Conservation (phyloP, 2,329 filamentous ascomycete genomes). For the Tothia fuscella region DNA sequence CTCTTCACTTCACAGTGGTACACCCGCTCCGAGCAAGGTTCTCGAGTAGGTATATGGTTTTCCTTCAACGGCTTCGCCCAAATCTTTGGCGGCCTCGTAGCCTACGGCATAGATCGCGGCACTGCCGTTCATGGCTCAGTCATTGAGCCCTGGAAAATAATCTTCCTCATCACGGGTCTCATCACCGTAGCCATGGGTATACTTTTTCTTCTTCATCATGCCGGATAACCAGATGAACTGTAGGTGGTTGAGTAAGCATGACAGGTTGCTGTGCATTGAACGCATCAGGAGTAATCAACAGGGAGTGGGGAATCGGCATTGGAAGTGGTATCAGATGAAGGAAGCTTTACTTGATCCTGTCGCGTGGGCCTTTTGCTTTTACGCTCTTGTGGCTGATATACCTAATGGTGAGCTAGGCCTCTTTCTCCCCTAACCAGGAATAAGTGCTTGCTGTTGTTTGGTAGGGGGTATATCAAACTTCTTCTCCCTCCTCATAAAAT, state of each 20-base stretch:
- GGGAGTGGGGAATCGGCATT: constrained; percentile 58
- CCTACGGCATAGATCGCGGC: constrained; percentile 51
- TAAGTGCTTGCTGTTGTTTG: background rate
- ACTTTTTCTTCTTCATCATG: constrained; percentile 33
- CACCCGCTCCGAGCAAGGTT: constrained; percentile 55
- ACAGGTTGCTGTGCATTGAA: constrained; percentile 57
- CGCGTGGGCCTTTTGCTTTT: constrained; percentile 49
- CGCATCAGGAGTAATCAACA: constrained; percentile 64
- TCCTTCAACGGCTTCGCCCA: constrained; percentile 52
- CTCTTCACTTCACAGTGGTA: constrained; percentile 63
- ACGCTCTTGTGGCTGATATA: constrained; percentile 44
- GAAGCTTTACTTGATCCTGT: constrained; percentile 47
- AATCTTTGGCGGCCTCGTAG: constrained; percentile 50
- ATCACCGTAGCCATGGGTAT: constrained; percentile 30
- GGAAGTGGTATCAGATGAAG: constrained; percentile 53
- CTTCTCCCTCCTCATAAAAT: constrained; percentile 47
- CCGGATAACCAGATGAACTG: constrained; percentile 51
- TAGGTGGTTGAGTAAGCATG: constrained; percentile 51
- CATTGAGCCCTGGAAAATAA: constrained; percentile 55
- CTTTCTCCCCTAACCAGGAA: constrained; percentile 1
- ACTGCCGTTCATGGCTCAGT: constrained; percentile 41
- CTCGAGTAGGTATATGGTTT: constrained; percentile 55
- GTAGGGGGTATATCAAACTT: constrained; percentile 45
- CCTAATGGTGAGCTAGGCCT: constrained; percentile 34
- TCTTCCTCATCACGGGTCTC: constrained; percentile 35